These are phyloP conservation scores for Corynespora cassiicola DNA, from an alignment of 2,329 filamentous ascomycete species.

Conservation along the genomic window DNA sequence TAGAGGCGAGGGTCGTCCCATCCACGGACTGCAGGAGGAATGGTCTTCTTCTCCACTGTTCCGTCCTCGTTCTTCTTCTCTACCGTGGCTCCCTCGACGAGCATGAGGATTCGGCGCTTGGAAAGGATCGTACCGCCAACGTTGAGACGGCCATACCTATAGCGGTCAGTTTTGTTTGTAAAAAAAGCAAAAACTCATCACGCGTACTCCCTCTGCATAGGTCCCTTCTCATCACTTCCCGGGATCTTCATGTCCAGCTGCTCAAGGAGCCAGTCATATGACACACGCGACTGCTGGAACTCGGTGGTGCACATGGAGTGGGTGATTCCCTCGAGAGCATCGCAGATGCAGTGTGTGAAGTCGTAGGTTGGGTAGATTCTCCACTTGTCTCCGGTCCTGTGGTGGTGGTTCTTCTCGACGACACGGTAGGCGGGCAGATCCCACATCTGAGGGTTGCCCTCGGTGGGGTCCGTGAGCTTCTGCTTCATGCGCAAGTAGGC, in stretches of 20 bases:
- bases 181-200: slow-evolving; percentile 41
- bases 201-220: slow-evolving; percentile 90
- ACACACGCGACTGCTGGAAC: slow-evolving; percentile 82
- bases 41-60: slow-evolving; percentile 43
- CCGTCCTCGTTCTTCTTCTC: slow-evolving; percentile 54
- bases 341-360: slow-evolving; percentile 88
- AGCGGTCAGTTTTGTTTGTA: slow-evolving; percentile 13
- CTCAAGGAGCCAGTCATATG: slow-evolving; percentile 91
- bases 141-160: slow-evolving; percentile 70
- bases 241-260: slow-evolving; percentile 80
- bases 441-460: slow-evolving; percentile 95
- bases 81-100: slow-evolving; percentile 70
- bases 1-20: slow-evolving; percentile 94
- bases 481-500: slow-evolving; percentile 95
- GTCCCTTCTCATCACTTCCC: slow-evolving; percentile 56
- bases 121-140: slow-evolving; percentile 85
- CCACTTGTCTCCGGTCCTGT: slow-evolving; percentile 83
- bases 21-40: slow-evolving; percentile 70
- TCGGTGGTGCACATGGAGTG: slow-evolving; percentile 94
- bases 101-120: slow-evolving; percentile 81
- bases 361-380: slow-evolving; percentile 96
- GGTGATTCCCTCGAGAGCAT: slow-evolving; percentile 90
- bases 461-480: slow-evolving; percentile 65
- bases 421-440: slow-evolving; percentile 92
- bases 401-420: slow-evolving; percentile 73